Evolutionary conservation across 805 yeast genomes (phyloP).

Genomic region (Blastobotrys peoriensis): DNA sequence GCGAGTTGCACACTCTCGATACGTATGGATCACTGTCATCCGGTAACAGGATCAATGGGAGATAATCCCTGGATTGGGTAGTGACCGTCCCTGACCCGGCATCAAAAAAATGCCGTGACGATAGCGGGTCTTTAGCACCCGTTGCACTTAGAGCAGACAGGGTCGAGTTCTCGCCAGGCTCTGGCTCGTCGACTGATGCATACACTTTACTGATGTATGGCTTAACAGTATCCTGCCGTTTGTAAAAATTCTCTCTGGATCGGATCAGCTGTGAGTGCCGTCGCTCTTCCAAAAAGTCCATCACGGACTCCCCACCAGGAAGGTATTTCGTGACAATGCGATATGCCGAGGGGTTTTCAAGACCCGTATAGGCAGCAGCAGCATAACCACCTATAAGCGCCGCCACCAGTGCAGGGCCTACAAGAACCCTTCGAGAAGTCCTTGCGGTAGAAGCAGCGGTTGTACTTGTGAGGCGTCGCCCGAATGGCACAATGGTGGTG

Average conservation of each 20-base stretch:
- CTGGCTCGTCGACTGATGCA: not conserved
- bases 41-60: conserved; percentile 24
- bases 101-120: conserved; percentile 20
- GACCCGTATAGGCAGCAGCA: conserved; percentile 1
- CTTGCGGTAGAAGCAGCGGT: not conserved
- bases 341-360: conserved; percentile 5
- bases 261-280: conserved; percentile 9
- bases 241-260: conserved; percentile 11
- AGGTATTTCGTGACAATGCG: conserved; percentile 12
- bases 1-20: conserved; percentile 20
- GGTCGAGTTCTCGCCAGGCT: conserved; percentile 4
- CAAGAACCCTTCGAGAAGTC: not conserved
- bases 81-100: conserved; percentile 23
- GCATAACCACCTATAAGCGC: not conserved
- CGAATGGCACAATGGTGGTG: not conserved
- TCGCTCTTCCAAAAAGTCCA: conserved; percentile 20
- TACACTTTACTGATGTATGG: conserved; percentile 15
- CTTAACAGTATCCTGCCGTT: conserved; percentile 4
- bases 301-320: conserved; percentile 15
- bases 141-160: conserved; percentile 3
- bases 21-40: conserved; percentile 21
- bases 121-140: conserved; percentile 17
- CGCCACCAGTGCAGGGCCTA: not conserved
- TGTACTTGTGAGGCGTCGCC: not conserved
- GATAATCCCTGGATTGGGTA: conserved; percentile 18